Percentiles rank a stretch among this genome's conserved stretches.
Evolutionary conservation across 345 rosid species (phyloP).

Genomic region (Raphanus sativus): DNA sequence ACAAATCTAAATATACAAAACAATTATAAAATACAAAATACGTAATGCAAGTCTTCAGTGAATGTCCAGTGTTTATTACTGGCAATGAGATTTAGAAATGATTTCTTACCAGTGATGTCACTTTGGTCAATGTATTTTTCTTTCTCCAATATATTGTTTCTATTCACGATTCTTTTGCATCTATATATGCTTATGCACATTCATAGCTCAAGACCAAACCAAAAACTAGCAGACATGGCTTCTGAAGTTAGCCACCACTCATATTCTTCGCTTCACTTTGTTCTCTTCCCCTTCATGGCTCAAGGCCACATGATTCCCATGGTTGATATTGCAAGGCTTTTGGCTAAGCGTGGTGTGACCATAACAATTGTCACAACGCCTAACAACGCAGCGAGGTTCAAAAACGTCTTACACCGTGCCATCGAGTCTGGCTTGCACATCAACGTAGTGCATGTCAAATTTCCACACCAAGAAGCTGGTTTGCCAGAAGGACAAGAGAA

Average conservation of each 20-base stretch:
- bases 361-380: background rate
- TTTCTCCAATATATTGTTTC: background rate
- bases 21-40: background rate
- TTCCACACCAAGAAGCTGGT: constrained; percentile 34
- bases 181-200: background rate
- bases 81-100: background rate
- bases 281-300: background rate
- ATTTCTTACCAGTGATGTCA: background rate
- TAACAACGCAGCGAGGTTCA: background rate
- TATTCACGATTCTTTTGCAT: background rate
- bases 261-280: background rate
- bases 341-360: background rate
- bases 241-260: background rate
- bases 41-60: background rate
- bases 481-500: constrained; percentile 45
- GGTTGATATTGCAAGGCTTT: background rate
- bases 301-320: background rate
- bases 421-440: background rate
- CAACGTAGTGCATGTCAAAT: background rate
- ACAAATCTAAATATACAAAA: background rate
- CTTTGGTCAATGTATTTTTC: background rate
- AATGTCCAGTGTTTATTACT: background rate
- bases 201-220: background rate
- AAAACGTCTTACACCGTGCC: constrained; percentile 24
- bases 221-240: constrained; percentile 7